Evolutionary conservation across 2,329 filamentous ascomycete species (phyloP).

Genomic region (Colletotrichum camelliae): DNA sequence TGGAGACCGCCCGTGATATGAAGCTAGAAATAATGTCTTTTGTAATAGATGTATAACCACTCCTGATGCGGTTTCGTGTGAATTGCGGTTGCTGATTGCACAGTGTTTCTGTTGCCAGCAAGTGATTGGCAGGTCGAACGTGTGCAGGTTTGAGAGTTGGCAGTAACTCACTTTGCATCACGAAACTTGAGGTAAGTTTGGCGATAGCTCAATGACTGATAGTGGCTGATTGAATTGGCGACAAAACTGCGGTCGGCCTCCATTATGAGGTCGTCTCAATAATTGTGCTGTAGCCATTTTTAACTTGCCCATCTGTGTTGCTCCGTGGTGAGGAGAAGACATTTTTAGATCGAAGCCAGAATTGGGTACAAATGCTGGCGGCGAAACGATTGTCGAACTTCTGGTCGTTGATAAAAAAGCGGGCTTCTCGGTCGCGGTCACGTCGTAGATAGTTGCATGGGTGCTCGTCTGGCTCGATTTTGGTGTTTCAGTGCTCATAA

Average conservation of each 20-base stretch:
- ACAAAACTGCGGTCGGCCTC: neutral
- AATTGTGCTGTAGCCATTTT: neutral
- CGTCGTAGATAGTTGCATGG: neutral
- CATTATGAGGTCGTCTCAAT: neutral
- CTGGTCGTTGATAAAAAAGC: neutral
- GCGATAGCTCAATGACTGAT: neutral
- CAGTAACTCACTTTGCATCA: neutral
- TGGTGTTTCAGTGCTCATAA: neutral
- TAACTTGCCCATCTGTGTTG: neutral
- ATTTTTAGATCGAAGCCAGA: neutral
- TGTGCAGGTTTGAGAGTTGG: neutral
- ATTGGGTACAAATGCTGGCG: neutral
- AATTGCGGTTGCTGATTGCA: neutral
- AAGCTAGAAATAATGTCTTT: neutral
- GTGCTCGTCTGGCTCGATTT: neutral
- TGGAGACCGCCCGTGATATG: accelerated
- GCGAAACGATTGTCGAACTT: neutral
- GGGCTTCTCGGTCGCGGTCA: neutral
- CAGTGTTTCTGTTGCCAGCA: neutral
- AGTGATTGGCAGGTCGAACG: neutral
- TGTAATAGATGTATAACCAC: neutral
- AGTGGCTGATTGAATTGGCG: neutral
- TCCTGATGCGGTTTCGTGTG: neutral
- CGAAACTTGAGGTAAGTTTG: neutral
- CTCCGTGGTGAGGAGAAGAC: neutral